These are phyloP conservation scores for Podaxis mareebaensis DNA, from an alignment of 768 basidiomycete genomes.

Conservation along the genomic window DNA sequence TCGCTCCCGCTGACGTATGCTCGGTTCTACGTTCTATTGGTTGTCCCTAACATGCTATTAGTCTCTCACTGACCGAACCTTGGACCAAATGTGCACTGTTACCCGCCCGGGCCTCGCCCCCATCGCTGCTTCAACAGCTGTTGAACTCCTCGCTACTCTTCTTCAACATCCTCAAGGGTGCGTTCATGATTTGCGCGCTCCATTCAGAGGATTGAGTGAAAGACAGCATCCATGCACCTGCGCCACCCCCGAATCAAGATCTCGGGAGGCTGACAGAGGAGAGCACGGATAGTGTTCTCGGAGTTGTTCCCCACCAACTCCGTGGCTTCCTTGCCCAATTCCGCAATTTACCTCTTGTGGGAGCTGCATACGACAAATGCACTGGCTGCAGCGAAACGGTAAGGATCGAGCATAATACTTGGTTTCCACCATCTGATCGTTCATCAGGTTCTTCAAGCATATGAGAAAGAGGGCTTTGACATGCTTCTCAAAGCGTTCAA, in stretches of 20 bases:
- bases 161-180: constrained; percentile 91
- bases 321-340: constrained; percentile 90
- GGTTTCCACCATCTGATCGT: constrained; percentile 2
- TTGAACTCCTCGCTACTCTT: constrained; percentile 87
- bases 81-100: constrained; percentile 99
- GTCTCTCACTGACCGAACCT: constrained; percentile 80
- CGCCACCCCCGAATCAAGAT: constrained; percentile 54
- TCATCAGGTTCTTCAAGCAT: constrained; percentile 74
- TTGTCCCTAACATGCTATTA: constrained; percentile 16
- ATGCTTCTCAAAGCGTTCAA: constrained; percentile 85
- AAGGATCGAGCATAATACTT: constrained; percentile 23
- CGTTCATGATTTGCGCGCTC: constrained; percentile 18
- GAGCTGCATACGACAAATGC: constrained; percentile 83
- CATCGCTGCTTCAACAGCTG: constrained; percentile 89
- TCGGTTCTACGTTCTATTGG: constrained; percentile 6
- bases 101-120: constrained; percentile 93
- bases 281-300: constrained; percentile 57
- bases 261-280: constrained; percentile 30
- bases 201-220: neutral
- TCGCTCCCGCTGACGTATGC: constrained; percentile 88
- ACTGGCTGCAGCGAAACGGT: constrained; percentile 89
- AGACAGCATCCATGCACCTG: constrained; percentile 54
- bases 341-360: constrained; percentile 79
- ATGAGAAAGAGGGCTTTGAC: constrained; percentile 75
- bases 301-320: constrained; percentile 91